These are phyloP conservation scores for Ophiorrhiza pumila DNA, from an alignment of 257 asterid species.

Conservation along the genomic window DNA sequence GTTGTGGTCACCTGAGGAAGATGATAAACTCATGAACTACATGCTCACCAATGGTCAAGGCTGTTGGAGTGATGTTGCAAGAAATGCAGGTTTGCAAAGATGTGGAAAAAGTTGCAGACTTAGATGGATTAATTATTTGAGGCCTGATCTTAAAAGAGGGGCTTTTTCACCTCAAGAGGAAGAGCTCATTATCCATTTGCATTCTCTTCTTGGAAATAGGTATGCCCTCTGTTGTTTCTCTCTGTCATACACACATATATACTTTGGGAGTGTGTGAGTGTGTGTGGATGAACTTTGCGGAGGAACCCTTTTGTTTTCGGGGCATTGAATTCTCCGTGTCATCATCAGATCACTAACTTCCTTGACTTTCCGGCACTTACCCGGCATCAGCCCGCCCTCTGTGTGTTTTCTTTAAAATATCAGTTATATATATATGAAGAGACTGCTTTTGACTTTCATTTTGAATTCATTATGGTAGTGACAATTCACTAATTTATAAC, in stretches of 20 bases:
- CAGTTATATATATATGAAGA: no score
- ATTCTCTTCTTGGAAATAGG: slow-evolving; percentile 69
- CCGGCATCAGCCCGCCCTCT: no score
- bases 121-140: slow-evolving; percentile 55
- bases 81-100: slow-evolving; percentile 55
- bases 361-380: no score
- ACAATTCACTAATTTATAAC: no score
- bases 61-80: slow-evolving; percentile 59
- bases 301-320: no score
- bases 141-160: slow-evolving; percentile 65
- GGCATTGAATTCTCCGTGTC: no score
- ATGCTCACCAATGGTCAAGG: slow-evolving; percentile 62
- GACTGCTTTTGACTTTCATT: no score
- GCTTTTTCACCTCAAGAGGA: slow-evolving; percentile 59
- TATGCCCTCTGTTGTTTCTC: neutral
- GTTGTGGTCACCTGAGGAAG: slow-evolving; percentile 63
- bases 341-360: no score
- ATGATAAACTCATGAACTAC: slow-evolving; percentile 49
- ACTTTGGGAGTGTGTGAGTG: no score
- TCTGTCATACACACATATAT: neutral
- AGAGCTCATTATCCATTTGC: slow-evolving; percentile 53
- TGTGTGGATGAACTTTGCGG: no score
- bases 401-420: no score
- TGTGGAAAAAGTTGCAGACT: slow-evolving; percentile 65
- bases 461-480: no score